phyloP scores from a whole-genome alignment of 1,139 yeast species.

The Pichia inconspicua region DNA sequence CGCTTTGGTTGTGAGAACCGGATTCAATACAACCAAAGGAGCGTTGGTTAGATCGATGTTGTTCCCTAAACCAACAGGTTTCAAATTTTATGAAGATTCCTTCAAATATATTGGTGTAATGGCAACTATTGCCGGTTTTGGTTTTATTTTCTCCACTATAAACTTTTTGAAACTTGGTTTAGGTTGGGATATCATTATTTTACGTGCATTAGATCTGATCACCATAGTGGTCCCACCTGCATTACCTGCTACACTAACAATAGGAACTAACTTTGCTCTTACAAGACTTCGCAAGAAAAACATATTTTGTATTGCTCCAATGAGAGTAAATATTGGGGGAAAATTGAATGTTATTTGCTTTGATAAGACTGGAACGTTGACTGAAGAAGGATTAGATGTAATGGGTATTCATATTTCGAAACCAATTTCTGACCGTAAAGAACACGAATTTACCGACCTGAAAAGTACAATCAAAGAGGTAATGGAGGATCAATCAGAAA shows the following conservation, averaged over 20 bases:
- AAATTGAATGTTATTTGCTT: constrained; percentile 84
- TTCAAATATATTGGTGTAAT: constrained; percentile 93
- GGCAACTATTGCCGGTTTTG: constrained; percentile 77
- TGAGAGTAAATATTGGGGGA: constrained; percentile 90
- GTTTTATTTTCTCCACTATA: constrained; percentile 76
- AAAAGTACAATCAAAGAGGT: constrained; percentile 30
- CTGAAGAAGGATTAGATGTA: constrained; percentile 94
- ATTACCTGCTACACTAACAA: constrained; percentile 90
- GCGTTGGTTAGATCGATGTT: constrained; percentile 89
- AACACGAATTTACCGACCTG: constrained; percentile 44
- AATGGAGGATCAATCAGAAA: constrained; percentile 14
- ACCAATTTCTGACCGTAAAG: constrained; percentile 45
- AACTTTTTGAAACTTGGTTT: constrained; percentile 75
- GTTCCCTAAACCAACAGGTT: constrained; percentile 90
- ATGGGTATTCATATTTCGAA: constrained; percentile 71
- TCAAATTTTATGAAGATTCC: constrained; percentile 88
- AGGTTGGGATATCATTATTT: constrained; percentile 58
- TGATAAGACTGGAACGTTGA: constrained; percentile 94
- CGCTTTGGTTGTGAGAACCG: constrained; percentile 84
- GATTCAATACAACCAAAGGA: constrained; percentile 95
- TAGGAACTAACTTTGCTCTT: constrained; percentile 90
- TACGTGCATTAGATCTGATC: constrained; percentile 86
- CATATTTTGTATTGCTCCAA: constrained; percentile 88
- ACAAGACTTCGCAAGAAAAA: constrained; percentile 58
- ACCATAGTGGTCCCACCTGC: constrained; percentile 99